phyloP scores from a whole-genome alignment of 805 yeast species.

The Metschnikowia chrysomelidarum region DNA sequence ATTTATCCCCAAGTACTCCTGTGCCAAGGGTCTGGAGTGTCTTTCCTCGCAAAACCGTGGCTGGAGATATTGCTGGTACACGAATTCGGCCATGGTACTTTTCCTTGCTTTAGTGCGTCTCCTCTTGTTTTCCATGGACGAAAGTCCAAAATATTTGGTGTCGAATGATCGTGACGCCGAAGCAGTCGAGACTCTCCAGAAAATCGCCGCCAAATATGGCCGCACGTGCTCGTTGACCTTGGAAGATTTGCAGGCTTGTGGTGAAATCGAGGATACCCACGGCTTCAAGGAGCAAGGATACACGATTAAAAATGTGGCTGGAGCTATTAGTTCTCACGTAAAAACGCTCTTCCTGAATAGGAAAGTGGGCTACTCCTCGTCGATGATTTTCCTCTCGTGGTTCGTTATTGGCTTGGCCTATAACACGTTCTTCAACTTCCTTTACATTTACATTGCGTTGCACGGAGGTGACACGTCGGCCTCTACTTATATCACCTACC shows the following conservation, averaged over 20 bases:
- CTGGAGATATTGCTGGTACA: conserved; percentile 16
- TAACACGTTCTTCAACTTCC: conserved; percentile 11
- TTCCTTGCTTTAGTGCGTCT: conserved; percentile 8
- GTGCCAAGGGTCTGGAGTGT: conserved; percentile 23
- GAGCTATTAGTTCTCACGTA: conserved; percentile 4
- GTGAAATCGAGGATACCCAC: conserved; percentile 11
- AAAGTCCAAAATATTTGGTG: conserved; percentile 15
- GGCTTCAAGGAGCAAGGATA: conserved; percentile 3
- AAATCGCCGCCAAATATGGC: conserved; percentile 16
- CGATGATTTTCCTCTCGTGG: conserved; percentile 10
- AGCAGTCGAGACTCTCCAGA: conserved; percentile 9
- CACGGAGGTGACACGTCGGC: conserved; percentile 11
- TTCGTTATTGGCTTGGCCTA: conserved; percentile 8
- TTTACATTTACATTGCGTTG: conserved; percentile 11
- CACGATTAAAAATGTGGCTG: conserved; percentile 1
- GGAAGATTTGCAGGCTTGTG: conserved; percentile 15
- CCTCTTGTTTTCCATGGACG: conserved; percentile 8
- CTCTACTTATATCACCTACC: conserved; percentile 8
- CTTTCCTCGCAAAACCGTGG: conserved; percentile 11
- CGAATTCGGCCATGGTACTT: conserved; percentile 12
- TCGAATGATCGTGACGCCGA: conserved; percentile 13
- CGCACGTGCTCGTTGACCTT: conserved; percentile 14
- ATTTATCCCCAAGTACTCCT: conserved; percentile 41
- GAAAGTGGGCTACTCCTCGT: conserved; percentile 8
- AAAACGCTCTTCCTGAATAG: conserved; percentile 3